Base-by-base conservation (phyloP, 768 basidiomycete species). In the Lyophyllum atratum region DNA sequence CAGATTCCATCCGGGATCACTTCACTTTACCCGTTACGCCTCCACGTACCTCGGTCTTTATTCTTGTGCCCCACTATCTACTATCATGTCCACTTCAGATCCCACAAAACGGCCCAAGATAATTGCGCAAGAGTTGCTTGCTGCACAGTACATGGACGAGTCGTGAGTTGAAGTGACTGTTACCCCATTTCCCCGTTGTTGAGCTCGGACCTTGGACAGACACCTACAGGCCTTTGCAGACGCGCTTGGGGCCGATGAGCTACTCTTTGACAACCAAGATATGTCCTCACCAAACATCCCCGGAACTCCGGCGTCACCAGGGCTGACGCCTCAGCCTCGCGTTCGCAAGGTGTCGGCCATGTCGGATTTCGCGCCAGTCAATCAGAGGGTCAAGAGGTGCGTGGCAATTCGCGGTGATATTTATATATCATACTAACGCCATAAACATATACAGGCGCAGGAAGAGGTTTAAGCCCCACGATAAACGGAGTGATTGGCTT, bases 281-380 rank as follows among this genome's bases (percentile, higher is more conserved):
- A 63, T 61, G n/a, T 67, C 70, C 26, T 78, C 76, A 21, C 72
- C 74, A 9, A 68, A 72, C 34, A 68, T 76, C 45, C 78, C 76
- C 56, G 75, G 74, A n/a, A 74, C 72, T 26, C 77, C 79, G 6
- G 58, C 59, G 39, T 64, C 68, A 39, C 61, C 60, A 49, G 60
- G 70, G 61, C 4, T 52, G 47, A 59, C 71, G 63, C 34, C 54
- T 24, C 44, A 44, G 22, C 66, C 65, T 6, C 85, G 90, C 17
- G 81, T 92, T 22, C 81, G 85, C 66, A 94, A 92, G 72, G 85
- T 95, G 6, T 86, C 90, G 49, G 92, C 92, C 1, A 74, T 93
- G 49, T 90, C 87, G 1, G 93, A 95, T 68, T 94, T 93, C 63
- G 92, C 95, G 5, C 97, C 96, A 0, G 85, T 98, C 24, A 92